Percentiles rank a stretch among this genome's conserved stretches.
Conservation (phyloP, 1,284 basidiomycete genomes). For the Rhodotorula sp. region DNA sequence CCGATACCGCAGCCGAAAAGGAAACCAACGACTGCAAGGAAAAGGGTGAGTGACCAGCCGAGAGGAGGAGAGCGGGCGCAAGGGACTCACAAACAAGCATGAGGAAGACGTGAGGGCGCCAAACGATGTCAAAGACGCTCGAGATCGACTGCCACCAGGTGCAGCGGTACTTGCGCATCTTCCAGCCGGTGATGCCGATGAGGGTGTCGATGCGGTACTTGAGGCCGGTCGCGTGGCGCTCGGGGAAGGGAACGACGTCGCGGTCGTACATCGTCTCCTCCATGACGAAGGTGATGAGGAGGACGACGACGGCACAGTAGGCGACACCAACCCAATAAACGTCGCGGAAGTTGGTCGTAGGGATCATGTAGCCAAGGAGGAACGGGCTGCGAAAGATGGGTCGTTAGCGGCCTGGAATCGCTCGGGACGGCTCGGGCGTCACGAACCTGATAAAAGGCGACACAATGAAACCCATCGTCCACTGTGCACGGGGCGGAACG, state of each 20-base stretch:
- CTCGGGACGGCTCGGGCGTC: neutral
- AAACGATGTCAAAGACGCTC: constrained; percentile 46
- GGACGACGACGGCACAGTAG: constrained; percentile 59
- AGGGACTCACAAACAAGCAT: constrained; percentile 59
- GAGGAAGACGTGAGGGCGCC: constrained; percentile 48
- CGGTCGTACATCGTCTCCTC: constrained; percentile 71
- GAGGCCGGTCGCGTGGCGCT: constrained; percentile 53
- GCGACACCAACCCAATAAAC: constrained; percentile 67
- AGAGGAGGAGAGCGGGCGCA: neutral
- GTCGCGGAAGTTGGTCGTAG: constrained; percentile 3
- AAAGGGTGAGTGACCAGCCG: neutral
- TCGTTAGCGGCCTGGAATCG: neutral
- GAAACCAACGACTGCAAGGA: constrained; percentile 16
- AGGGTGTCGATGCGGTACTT: constrained; percentile 63
- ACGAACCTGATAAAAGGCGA: constrained; percentile 51
- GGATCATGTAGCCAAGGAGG: constrained; percentile 62
- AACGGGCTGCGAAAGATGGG: constrained; percentile 62
- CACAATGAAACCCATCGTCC: constrained; percentile 67
- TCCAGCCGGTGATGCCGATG: constrained; percentile 63
- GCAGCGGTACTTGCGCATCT: constrained; percentile 62
- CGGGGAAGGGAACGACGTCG: constrained; percentile 57
- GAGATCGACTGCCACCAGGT: constrained; percentile 57
- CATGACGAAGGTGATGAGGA: constrained; percentile 59
- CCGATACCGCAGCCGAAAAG: constrained; percentile 50
- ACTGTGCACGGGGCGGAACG: constrained; percentile 44